Evolutionary conservation across 495 filamentous ascomycete genomes (phyloP).

Genomic region (Friedmanniomyces simplex): DNA sequence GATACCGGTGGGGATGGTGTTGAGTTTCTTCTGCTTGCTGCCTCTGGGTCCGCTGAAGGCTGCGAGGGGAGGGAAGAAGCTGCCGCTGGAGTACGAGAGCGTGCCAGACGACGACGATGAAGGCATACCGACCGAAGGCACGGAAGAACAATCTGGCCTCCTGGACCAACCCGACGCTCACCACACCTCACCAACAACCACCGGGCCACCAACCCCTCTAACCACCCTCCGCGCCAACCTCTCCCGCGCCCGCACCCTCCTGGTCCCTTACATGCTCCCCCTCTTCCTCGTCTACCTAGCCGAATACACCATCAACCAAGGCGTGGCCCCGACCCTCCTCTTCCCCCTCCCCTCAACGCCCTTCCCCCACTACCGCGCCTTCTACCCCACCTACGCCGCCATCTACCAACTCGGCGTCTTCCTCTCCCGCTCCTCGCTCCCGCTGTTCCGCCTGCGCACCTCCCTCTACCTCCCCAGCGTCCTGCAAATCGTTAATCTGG

Average conservation of each 20-base stretch:
- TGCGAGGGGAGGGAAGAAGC: slow-evolving; percentile 33
- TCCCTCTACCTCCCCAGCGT: slow-evolving; percentile 69
- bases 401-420: slow-evolving; percentile 94
- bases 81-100: slow-evolving; percentile 28
- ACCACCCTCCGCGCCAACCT: slow-evolving; percentile 40
- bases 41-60: slow-evolving; percentile 51
- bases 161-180: slow-evolving; percentile 20
- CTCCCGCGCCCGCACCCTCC: slow-evolving; percentile 42
- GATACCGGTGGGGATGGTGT: slow-evolving; percentile 70
- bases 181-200: slow-evolving; percentile 8
- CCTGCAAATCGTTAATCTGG: slow-evolving; percentile 73
- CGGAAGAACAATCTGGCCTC: slow-evolving; percentile 30
- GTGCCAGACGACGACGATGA: slow-evolving; percentile 31
- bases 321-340: slow-evolving; percentile 76
- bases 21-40: slow-evolving; percentile 73
- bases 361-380: slow-evolving; percentile 71
- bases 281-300: slow-evolving; percentile 85
- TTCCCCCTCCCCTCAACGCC: slow-evolving; percentile 68
- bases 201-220: slow-evolving; percentile 19
- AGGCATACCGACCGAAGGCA: slow-evolving; percentile 25
- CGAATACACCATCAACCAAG: slow-evolving; percentile 95
- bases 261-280: slow-evolving; percentile 78
- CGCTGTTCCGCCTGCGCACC: slow-evolving; percentile 66
- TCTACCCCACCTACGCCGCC: slow-evolving; percentile 85
- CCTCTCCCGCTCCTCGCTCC: slow-evolving; percentile 79